phyloP scores from a whole-genome alignment of 192 early-diverging fungal species.

The Coemansia sp. region DNA sequence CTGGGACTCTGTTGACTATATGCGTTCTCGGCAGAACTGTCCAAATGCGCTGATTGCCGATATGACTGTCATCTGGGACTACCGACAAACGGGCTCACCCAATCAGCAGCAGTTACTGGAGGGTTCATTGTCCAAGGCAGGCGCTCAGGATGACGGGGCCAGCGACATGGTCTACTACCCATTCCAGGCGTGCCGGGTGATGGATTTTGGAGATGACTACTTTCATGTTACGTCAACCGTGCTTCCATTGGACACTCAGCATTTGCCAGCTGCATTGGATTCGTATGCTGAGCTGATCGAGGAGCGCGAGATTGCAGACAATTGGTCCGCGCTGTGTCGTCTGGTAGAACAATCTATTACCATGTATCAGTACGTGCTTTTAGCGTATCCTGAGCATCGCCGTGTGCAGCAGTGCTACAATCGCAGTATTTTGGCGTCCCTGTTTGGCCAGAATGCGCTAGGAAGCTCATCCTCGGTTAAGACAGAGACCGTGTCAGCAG shows the following conservation, averaged over 20 bases:
- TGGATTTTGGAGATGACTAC: conserved; percentile 50
- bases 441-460: conserved; percentile 53
- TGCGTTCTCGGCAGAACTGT: conserved; percentile 28
- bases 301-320: conserved; percentile 49
- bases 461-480: conserved; percentile 48
- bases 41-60: conserved; percentile 38
- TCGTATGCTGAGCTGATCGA: conserved; percentile 51
- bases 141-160: not conserved
- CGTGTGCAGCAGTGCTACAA: conserved; percentile 56
- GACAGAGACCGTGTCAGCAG: conserved; percentile 36
- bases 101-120: conserved; percentile 1
- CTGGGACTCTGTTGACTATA: conserved; percentile 46
- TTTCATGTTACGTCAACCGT: conserved; percentile 45
- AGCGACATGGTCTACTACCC: conserved; percentile 29
- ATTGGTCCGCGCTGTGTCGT: conserved; percentile 47
- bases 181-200: conserved; percentile 41
- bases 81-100: conserved; percentile 30
- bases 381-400: conserved; percentile 51
- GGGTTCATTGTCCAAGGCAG: not conserved
- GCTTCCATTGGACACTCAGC: conserved; percentile 32
- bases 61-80: conserved; percentile 54
- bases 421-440: conserved; percentile 51
- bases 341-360: conserved; percentile 47
- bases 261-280: conserved; percentile 12
- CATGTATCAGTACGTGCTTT: conserved; percentile 51